Evolutionary conservation across 2,329 filamentous ascomycete species (phyloP).

Genomic region (Paradendryphiella salina): DNA sequence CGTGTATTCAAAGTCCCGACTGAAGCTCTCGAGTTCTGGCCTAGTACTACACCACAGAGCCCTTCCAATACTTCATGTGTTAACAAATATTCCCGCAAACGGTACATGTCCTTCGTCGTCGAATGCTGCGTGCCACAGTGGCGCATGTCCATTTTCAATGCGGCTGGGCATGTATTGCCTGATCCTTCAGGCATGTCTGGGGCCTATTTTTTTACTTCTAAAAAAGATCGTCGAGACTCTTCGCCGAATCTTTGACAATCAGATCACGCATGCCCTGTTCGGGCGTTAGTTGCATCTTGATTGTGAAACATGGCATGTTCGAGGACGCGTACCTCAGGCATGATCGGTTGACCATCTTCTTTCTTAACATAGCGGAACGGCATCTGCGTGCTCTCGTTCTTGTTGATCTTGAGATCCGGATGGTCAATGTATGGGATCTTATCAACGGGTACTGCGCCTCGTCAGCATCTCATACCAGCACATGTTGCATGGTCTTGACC

Average conservation of each 20-base stretch:
- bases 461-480: conserved; percentile 21
- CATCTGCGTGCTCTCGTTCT: conserved; percentile 95
- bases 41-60: conserved; percentile 19
- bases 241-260: conserved; percentile 91
- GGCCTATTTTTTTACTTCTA: conserved; percentile 42
- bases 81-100: conserved; percentile 23
- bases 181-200: neutral
- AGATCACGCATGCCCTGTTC: conserved; percentile 87
- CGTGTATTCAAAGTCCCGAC: conserved; percentile 9
- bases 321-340: conserved; percentile 73
- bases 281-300: conserved; percentile 28
- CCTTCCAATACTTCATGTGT: conserved; percentile 9
- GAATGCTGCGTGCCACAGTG: conserved; percentile 47
- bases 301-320: conserved; percentile 16
- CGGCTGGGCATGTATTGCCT: conserved; percentile 4
- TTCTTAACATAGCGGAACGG: conserved; percentile 92
- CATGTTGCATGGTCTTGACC: conserved; percentile 30
- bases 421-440: conserved; percentile 82
- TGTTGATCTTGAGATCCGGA: conserved; percentile 85
- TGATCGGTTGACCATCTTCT: conserved; percentile 75
- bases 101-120: conserved; percentile 23
- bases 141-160: conserved; percentile 28
- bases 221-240: conserved; percentile 83
- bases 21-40: conserved; percentile 12
- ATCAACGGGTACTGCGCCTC: conserved; percentile 67